Percentiles rank a stretch among this genome's conserved stretches.
Conservation (phyloP, 1,284 basidiomycete genomes). For the Sanghuangporus baumii region DNA sequence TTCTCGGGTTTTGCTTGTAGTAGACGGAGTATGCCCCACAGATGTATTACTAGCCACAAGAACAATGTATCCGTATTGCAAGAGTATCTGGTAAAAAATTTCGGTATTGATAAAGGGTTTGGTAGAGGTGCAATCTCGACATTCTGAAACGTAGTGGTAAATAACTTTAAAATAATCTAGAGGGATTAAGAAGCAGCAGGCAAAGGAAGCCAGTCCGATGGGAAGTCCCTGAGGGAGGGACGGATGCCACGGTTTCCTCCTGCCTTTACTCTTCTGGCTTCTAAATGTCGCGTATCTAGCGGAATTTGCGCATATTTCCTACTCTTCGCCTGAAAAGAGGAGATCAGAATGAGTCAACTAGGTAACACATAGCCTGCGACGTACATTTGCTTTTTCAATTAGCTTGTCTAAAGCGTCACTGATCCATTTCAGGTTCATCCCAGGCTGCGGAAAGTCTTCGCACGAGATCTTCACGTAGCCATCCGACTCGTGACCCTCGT, state of each 20-base stretch:
- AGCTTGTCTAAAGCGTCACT: constrained; percentile 74
- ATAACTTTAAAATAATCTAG: not conserved
- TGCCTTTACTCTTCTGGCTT: constrained; percentile 4
- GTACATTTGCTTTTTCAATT: constrained; percentile 72
- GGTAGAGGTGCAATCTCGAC: not conserved
- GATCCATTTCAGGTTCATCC: constrained; percentile 85
- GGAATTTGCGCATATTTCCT: constrained; percentile 4
- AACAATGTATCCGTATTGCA: constrained; percentile 3
- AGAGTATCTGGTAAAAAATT: not conserved
- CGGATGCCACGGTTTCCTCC: not conserved
- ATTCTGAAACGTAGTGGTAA: not conserved
- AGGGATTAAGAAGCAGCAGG: not conserved
- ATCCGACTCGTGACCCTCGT: constrained; percentile 45
- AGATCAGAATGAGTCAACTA: constrained; percentile 12
- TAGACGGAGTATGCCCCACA: not conserved
- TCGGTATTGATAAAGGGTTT: not conserved
- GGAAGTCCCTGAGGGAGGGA: constrained; percentile 12
- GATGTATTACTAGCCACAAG: constrained; percentile 12
- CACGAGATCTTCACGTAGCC: constrained; percentile 85
- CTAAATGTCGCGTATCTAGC: constrained; percentile 16
- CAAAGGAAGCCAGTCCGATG: constrained; percentile 12
- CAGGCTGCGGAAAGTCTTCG: constrained; percentile 71
- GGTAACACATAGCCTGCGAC: constrained; percentile 21
- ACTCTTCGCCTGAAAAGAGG: not conserved
- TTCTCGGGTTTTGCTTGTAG: constrained; percentile 7